These are phyloP conservation scores for Lathyrus oleraceus DNA, from an alignment of 306 rosid genomes.

Conservation along the genomic window DNA sequence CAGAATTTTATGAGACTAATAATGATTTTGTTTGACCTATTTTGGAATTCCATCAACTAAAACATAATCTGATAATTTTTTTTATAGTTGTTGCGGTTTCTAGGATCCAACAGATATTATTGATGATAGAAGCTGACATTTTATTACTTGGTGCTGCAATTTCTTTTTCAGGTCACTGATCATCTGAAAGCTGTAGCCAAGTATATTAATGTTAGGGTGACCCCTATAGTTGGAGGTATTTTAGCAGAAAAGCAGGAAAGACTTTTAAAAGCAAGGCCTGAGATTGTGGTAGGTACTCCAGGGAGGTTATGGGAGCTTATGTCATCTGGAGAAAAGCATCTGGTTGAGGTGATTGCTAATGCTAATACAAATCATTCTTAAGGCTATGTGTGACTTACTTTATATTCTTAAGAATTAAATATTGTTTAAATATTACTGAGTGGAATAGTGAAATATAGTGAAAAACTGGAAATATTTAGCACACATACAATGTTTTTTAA, in stretches of 20 bases:
- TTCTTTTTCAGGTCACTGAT: constrained; percentile 65
- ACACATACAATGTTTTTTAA: neutral
- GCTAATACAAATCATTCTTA: neutral
- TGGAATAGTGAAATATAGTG: neutral
- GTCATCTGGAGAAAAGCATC: constrained; percentile 85
- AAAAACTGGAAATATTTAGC: constrained; percentile 11
- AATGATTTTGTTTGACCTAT: neutral
- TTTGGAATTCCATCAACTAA: constrained; percentile 6
- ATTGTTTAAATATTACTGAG: constrained; percentile 10
- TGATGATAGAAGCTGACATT: constrained; percentile 16
- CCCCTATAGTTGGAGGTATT: constrained; percentile 94
- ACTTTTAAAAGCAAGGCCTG: constrained; percentile 75
- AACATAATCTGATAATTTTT: neutral
- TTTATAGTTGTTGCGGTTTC: constrained; percentile 1
- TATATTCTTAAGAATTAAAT: constrained; percentile 14
- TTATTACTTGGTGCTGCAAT: constrained; percentile 22
- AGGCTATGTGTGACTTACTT: constrained; percentile 19
- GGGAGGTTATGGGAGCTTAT: constrained; percentile 97
- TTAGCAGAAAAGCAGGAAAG: constrained; percentile 89
- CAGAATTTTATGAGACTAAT: neutral
- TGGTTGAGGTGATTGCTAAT: constrained; percentile 64
- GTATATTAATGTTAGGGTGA: constrained; percentile 65
- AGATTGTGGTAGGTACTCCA: constrained; percentile 93
- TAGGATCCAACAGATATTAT: constrained; percentile 4
- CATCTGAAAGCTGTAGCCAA: constrained; percentile 78